Percentiles rank a stretch among this genome's conserved stretches.
Evolutionary conservation across 169 alveolate species (phyloP).

Genomic region (Babesia sp.): DNA sequence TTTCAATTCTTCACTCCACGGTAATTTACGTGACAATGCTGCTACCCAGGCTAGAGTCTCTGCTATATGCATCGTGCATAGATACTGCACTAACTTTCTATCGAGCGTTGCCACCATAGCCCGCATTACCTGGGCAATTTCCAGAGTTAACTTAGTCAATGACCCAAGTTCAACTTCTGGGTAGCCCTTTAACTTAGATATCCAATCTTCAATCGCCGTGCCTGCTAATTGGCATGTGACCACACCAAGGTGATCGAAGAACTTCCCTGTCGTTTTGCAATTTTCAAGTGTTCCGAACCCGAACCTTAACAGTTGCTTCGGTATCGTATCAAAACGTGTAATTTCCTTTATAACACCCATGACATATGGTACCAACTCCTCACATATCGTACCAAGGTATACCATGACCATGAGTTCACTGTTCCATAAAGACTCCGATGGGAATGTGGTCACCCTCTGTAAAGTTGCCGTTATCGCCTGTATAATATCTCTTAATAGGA

Average conservation of each 20-base stretch:
- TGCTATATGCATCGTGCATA: background rate
- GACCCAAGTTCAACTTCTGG: no score
- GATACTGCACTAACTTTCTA: background rate
- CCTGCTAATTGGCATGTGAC: background rate
- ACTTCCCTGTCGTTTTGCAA: background rate
- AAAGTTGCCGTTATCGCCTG: background rate
- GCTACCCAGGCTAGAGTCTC: background rate
- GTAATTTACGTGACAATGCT: background rate
- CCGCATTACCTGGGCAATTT: background rate
- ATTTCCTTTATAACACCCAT: background rate
- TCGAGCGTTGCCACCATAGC: background rate
- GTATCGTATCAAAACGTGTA: background rate
- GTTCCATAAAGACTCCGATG: background rate
- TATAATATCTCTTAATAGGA: background rate
- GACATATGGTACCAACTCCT: slow-evolving; percentile 12
- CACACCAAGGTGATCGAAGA: background rate
- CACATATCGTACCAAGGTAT: background rate
- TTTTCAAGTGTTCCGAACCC: background rate
- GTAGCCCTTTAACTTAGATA: background rate
- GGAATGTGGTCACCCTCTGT: background rate
- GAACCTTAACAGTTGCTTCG: background rate
- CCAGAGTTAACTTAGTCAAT: background rate
- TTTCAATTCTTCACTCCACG: background rate
- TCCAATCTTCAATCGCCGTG: background rate
- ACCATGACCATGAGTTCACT: background rate